Conservation (phyloP, 2,329 filamentous ascomycete genomes). For the Colletotrichum tanaceti region DNA sequence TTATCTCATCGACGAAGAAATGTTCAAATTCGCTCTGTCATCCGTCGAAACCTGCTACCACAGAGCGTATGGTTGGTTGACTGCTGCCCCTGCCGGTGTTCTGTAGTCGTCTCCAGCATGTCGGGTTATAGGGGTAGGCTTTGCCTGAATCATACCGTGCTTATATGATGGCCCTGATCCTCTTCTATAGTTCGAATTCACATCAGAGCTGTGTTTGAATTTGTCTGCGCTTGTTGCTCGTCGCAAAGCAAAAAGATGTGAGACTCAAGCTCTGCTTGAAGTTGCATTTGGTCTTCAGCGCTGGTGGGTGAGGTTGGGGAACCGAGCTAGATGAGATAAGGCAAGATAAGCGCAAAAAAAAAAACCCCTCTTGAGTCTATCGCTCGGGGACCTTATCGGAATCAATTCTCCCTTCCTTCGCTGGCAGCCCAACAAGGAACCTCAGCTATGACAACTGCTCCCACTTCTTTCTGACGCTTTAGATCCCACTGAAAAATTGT, state of each 20-base stretch:
- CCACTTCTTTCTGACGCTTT: conserved; percentile 10
- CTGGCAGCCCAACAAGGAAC: background rate
- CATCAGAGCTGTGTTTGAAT: no score
- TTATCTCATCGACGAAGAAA: conserved; percentile 41
- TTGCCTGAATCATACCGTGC: background rate
- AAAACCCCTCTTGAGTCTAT: conserved; percentile 9
- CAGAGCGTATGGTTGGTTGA: background rate
- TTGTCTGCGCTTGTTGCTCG: no score
- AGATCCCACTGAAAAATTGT: background rate
- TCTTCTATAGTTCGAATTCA: background rate
- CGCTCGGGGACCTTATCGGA: conserved; percentile 1
- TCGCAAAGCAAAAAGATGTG: background rate
- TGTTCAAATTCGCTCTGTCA: conserved; percentile 23
- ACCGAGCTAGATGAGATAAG: conserved; percentile 34
- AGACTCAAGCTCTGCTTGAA: background rate
- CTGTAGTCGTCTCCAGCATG: background rate
- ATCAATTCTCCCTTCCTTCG: background rate
- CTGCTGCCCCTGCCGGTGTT: background rate
- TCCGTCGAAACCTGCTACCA: background rate
- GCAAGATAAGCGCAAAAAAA: conserved; percentile 41
- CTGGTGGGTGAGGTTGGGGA: conserved; percentile 19
- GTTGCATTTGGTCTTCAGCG: background rate
- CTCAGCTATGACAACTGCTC: conserved; percentile 6
- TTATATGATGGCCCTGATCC: no score
- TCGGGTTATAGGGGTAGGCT: background rate